Percentiles rank a stretch among this genome's conserved stretches.
These are phyloP conservation scores for Syncephalastrum sp. DNA, from an alignment of 371 early-diverging fungal genomes.

Conservation along the genomic window DNA sequence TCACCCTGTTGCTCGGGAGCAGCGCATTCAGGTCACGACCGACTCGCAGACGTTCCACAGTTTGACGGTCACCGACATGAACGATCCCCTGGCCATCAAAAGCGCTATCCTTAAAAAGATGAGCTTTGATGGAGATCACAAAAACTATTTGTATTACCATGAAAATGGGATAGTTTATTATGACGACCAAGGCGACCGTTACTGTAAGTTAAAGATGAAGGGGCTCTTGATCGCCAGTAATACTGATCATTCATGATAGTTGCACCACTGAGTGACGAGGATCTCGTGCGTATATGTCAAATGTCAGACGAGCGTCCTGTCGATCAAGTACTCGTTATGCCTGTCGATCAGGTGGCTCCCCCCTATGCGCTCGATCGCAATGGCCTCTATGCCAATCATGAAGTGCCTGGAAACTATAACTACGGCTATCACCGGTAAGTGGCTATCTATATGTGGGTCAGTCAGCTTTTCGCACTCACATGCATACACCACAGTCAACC, in stretches of 20 bases:
- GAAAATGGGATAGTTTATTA: constrained; percentile 31
- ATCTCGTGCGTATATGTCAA: constrained; percentile 41
- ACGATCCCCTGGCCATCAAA: constrained; percentile 37
- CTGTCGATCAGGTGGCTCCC: constrained; percentile 14
- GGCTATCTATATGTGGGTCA: background rate
- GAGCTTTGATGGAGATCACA: constrained; percentile 29
- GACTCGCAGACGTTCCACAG: constrained; percentile 43
- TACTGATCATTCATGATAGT: constrained; percentile 17
- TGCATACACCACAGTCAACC: background rate
- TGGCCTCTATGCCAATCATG: constrained; percentile 9
- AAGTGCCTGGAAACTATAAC: constrained; percentile 4
- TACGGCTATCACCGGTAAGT: constrained; percentile 8
- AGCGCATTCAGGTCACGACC: constrained; percentile 33
- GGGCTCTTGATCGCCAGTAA: background rate
- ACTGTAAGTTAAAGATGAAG: constrained; percentile 2
- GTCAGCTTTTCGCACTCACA: background rate
- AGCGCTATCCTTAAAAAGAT: constrained; percentile 38
- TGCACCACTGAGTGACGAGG: constrained; percentile 31
- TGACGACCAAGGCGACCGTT: constrained; percentile 31
- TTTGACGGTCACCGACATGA: constrained; percentile 43
- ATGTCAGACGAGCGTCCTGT: constrained; percentile 39
- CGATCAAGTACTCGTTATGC: constrained; percentile 40
- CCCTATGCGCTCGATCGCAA: constrained; percentile 11
- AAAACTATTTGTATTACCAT: constrained; percentile 39
- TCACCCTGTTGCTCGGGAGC: constrained; percentile 11